Evolutionary conservation across 495 filamentous ascomycete genomes (phyloP).

Genomic region (Penicillium arizonense): DNA sequence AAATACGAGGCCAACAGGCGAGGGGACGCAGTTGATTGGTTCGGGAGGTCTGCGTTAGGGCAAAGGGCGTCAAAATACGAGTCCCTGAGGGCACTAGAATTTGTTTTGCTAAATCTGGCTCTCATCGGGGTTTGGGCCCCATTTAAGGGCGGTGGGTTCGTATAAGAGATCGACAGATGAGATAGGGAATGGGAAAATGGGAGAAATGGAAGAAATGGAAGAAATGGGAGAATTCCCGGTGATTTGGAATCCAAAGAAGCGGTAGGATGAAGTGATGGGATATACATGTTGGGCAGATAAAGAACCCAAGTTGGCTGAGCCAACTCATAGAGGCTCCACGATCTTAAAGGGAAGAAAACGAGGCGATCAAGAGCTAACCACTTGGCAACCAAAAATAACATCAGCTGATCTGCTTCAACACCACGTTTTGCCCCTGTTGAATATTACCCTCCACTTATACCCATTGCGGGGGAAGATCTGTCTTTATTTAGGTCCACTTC

Average conservation of each 20-base stretch:
- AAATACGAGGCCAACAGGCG: slow-evolving; percentile 5
- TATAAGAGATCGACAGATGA: no score
- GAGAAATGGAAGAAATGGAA: background rate
- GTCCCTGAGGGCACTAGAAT: background rate
- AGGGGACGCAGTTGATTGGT: background rate
- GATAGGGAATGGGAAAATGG: background rate
- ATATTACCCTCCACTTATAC: no score
- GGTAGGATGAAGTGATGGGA: background rate
- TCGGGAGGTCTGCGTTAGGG: background rate
- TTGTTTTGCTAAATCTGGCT: background rate
- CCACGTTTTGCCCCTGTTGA: no score
- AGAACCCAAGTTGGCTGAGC: background rate
- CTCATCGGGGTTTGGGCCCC: background rate
- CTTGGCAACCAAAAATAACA: slow-evolving; percentile 4
- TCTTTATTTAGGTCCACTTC: background rate
- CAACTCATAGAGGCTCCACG: background rate
- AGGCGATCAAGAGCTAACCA: background rate
- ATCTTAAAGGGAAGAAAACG: background rate
- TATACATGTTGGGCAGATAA: background rate
- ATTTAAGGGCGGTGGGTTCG: background rate
- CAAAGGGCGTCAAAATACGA: background rate
- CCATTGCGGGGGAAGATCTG: no score
- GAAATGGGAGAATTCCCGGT: background rate
- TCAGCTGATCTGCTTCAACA: background rate
- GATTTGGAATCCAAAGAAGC: background rate